A percentile compares a stretch with the other conserved stretches of the same genome.
Evolutionary conservation across 1,139 yeast genomes (phyloP).

Genomic region (Yamadazyma dendronema): DNA sequence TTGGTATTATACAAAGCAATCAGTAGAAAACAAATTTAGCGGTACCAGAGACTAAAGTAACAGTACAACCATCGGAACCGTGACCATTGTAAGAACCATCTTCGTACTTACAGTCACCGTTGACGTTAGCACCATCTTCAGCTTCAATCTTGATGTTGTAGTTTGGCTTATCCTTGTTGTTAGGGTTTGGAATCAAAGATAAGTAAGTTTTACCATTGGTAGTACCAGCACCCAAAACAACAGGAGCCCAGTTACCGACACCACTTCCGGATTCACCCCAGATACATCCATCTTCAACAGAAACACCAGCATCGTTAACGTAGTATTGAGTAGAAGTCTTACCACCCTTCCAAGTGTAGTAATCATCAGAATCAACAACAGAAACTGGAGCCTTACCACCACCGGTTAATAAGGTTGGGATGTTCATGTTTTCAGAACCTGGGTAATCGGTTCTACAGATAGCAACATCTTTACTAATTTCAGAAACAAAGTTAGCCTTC

Average conservation of each 20-base stretch:
- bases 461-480: slow-evolving; percentile 66
- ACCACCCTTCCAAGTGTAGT: slow-evolving; percentile 81
- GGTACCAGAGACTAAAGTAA: slow-evolving; percentile 76
- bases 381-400: slow-evolving; percentile 68
- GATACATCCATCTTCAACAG: slow-evolving; percentile 83
- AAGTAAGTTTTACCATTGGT: slow-evolving; percentile 77
- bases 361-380: slow-evolving; percentile 72
- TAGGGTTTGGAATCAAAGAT: slow-evolving; percentile 94
- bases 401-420: slow-evolving; percentile 79
- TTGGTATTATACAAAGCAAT: slow-evolving; percentile 12
- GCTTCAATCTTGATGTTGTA: slow-evolving; percentile 86
- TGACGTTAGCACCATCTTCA: slow-evolving; percentile 55
- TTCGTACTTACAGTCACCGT: slow-evolving; percentile 78
- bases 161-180: slow-evolving; percentile 74
- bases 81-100: slow-evolving; percentile 73
- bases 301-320: slow-evolving; percentile 94
- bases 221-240: slow-evolving; percentile 91
- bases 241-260: slow-evolving; percentile 98
- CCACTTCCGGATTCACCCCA: slow-evolving; percentile 86
- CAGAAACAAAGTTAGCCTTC: slow-evolving; percentile 66
- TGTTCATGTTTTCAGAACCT: slow-evolving; percentile 96
- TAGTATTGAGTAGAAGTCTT: slow-evolving; percentile 93
- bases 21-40: slow-evolving; percentile 69
- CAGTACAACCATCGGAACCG: slow-evolving; percentile 87
- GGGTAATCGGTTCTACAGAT: slow-evolving; percentile 98